Conservation (phyloP, 129 eudicot species). For the Lactuca saligna region DNA sequence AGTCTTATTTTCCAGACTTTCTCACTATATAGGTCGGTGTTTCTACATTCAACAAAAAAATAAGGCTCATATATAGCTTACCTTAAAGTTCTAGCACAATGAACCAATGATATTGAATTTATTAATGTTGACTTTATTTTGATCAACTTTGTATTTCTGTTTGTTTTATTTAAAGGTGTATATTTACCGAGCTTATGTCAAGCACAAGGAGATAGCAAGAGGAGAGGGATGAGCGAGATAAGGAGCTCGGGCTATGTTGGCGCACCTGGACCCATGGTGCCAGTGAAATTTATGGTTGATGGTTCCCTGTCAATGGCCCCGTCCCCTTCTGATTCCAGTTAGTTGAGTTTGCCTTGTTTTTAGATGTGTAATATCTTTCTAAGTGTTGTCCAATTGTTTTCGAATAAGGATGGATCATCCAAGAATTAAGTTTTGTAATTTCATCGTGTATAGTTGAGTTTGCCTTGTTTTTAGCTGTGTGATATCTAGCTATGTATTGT, state of each 20-base stretch:
- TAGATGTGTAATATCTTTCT: not conserved
- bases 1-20: too few species aligned
- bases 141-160: not conserved
- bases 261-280: conserved; percentile 49
- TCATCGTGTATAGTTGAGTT: not conserved
- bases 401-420: not conserved
- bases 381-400: not conserved
- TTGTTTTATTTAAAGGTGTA: conserved; percentile 46
- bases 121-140: not conserved
- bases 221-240: conserved; percentile 80
- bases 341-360: not conserved
- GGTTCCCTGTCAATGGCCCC: conserved; percentile 24
- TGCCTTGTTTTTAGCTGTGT: not conserved
- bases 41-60: not conserved
- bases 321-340: conserved; percentile 4
- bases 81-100: not conserved
- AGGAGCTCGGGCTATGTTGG: conserved; percentile 65
- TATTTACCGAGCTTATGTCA: conserved; percentile 71
- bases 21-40: not conserved
- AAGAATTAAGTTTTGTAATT: conserved; percentile 5
- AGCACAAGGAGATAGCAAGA: conserved; percentile 38
- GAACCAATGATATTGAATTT: too few species aligned
- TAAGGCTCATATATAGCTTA: too few species aligned
- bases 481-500: not conserved
- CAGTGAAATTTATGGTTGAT: conserved; percentile 1